Conservation (phyloP, 2,329 filamentous ascomycete genomes). For the Phoma sp. region DNA sequence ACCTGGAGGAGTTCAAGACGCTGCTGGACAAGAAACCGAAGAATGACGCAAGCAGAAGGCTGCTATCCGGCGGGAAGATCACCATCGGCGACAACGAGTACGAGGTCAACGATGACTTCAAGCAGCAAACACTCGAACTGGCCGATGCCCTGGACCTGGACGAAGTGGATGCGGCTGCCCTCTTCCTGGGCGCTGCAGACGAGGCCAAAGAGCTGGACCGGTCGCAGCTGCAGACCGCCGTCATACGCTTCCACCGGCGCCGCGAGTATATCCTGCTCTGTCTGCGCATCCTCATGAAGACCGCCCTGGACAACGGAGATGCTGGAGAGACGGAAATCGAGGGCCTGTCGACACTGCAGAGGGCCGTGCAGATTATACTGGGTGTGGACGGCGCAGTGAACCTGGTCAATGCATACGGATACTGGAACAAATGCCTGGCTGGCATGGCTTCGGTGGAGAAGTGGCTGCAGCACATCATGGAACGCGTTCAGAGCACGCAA, state of each 20-base stretch:
- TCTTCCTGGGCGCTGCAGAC: constrained; percentile 76
- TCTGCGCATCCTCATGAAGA: constrained; percentile 78
- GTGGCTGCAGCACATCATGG: constrained; percentile 77
- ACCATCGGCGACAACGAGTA: constrained; percentile 76
- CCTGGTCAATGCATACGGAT: constrained; percentile 64
- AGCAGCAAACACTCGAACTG: constrained; percentile 79
- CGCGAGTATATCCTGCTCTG: constrained; percentile 84
- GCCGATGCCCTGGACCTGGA: constrained; percentile 91
- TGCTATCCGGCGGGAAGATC: constrained; percentile 70
- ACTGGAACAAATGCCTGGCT: constrained; percentile 76
- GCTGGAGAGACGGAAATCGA: constrained; percentile 32
- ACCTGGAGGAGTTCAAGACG: constrained; percentile 71
- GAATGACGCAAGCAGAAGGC: constrained; percentile 73
- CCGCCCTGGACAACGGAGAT: constrained; percentile 60
- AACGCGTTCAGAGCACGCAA: constrained; percentile 77
- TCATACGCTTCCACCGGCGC: constrained; percentile 88
- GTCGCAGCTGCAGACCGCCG: constrained; percentile 76
- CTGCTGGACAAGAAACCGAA: constrained; percentile 78
- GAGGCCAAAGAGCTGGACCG: constrained; percentile 74
- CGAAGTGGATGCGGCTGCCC: constrained; percentile 80
- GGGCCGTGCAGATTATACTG: constrained; percentile 52
- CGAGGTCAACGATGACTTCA: constrained; percentile 84
- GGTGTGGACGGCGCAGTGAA: constrained; percentile 64
- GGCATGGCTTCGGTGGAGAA: constrained; percentile 78
- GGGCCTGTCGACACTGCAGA: constrained; percentile 29